Evolutionary conservation across 306 rosid species (phyloP).

Genomic region (Vigna unguiculata): DNA sequence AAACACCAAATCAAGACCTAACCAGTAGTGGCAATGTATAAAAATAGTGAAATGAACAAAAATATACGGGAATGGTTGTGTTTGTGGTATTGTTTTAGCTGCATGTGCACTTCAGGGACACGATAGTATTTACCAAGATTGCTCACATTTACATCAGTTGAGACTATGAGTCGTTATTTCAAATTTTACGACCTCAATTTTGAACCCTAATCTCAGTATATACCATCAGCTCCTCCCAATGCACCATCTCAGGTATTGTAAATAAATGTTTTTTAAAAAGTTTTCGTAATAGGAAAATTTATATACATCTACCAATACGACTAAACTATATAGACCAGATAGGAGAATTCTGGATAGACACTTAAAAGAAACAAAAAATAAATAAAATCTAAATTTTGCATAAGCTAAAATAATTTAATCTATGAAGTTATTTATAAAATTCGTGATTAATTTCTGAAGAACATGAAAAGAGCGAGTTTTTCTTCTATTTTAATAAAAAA

Average conservation of each 20-base stretch:
- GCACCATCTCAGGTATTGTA: too few species aligned
- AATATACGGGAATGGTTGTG: not conserved
- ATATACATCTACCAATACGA: not conserved
- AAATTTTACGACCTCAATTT: not conserved
- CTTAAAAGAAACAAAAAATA: too few species aligned
- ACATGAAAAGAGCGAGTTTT: too few species aligned
- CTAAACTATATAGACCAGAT: too few species aligned
- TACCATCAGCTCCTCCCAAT: not conserved
- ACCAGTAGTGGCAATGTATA: not conserved
- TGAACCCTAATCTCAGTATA: not conserved
- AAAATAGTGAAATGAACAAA: constrained; percentile 24
- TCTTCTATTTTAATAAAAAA: too few species aligned
- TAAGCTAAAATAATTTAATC: too few species aligned
- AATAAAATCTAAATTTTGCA: too few species aligned
- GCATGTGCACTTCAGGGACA: not conserved
- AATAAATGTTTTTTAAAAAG: too few species aligned
- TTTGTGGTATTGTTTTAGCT: not conserved
- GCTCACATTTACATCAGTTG: not conserved
- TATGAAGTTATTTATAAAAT: too few species aligned
- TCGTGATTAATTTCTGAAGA: too few species aligned
- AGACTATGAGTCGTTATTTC: not conserved
- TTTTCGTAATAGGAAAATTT: too few species aligned
- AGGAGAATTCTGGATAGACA: too few species aligned
- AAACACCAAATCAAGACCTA: constrained; percentile 27
- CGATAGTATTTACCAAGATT: not conserved